Evolutionary conservation across 1,139 yeast species (phyloP), one percentile per base, ranked within the genome.

Genomic region (Kodamaea alishanica): DNA sequence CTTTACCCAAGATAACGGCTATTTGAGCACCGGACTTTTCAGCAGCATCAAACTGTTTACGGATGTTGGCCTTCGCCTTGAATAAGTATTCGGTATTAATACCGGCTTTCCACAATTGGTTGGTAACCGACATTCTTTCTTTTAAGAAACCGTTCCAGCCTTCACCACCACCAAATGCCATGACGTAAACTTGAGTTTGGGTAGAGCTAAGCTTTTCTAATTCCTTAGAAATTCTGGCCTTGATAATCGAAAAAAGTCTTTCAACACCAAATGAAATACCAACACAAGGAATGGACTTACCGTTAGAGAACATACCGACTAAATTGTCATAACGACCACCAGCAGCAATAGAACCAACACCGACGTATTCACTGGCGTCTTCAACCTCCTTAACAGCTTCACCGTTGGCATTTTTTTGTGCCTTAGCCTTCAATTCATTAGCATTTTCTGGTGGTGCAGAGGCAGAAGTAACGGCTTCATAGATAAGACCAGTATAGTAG

Each of bases 101-200:
- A 31, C 95, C 97, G 6, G 84, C 85, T 27, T 73, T 72, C 98
- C 98, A 92, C 51, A 92, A 75, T 52, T 70, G 65, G 55, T 86
- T 83, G 40, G 96, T 79, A 39, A 92, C 76, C 30, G 74, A 56
- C 96, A 92, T 88, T 69, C 98, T 83, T 67, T 92, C 97, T 46
- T 81, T 78, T 54, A 92, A 70, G 69, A 86, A 86, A 8, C 97
- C 97, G 46, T 75, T 81, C 96, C 97, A 90, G 45, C 84, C 92
- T 54, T 86, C 88, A 56, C 97, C 97, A 52, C 97, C 97, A 50
- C 98, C 98, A 58, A 92, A 89, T 1, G 97, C 97, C 97, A 92
- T 90, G 39, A 92, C 84, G 57, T 75, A 92, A 11, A 86, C 97
- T 61, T 92, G 95, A 9, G 97, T 92, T 36, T 90, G 81, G 30